Base-by-base conservation (phyloP, 805 yeast genomes). In the Nakazawaea anatomiae region DNA sequence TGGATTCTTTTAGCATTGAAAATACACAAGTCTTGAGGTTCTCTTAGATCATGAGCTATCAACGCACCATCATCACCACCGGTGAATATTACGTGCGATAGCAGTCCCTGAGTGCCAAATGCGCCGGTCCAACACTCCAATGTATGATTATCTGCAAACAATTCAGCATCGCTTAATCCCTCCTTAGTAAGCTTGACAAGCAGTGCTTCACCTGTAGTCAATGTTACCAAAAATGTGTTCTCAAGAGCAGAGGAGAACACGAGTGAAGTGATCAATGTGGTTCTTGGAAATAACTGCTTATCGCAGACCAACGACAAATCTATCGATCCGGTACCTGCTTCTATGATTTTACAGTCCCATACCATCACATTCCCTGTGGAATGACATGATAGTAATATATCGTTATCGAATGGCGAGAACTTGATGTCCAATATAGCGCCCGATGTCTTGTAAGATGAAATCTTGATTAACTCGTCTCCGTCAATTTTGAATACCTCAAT, bases 21-120 rank as follows among this genome's bases (percentile, higher is more conserved):
- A 1, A 74, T 56, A 1, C 63, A 52, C 40, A 59, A 51, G 6
- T 62, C 52, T 58, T 68, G 59, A 35, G 58, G 59, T 71, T 59
- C 54, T 54, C 85, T 69, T 8, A 76, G 48, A 64, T 91, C 97
- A 61, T 85, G 89, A 1, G 91, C 91, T 32, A 83, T 80, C 11
- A 92, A 68, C 12, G 73, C 68, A 6, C 86, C 76, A 67, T 94
- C 98, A 63, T 92, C 99, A 12, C 98, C 98, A 4, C 98, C 99
- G 3, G 90, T 80, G 57, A 84, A 86, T 0, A 89, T 71, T 0
- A 88, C 80, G 51, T 81, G 68, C 12, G 71, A 62, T 41, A 85
- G 62, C 3, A 76, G 77, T 6, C 79, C 78, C 28, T 70, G 56
- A 43, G 74, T 75, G 7, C 88, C 90, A 68, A 83, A 87, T 2